Conservation (phyloP, 352 stramenopile genomes). For the Globisporangium viniferum region DNA sequence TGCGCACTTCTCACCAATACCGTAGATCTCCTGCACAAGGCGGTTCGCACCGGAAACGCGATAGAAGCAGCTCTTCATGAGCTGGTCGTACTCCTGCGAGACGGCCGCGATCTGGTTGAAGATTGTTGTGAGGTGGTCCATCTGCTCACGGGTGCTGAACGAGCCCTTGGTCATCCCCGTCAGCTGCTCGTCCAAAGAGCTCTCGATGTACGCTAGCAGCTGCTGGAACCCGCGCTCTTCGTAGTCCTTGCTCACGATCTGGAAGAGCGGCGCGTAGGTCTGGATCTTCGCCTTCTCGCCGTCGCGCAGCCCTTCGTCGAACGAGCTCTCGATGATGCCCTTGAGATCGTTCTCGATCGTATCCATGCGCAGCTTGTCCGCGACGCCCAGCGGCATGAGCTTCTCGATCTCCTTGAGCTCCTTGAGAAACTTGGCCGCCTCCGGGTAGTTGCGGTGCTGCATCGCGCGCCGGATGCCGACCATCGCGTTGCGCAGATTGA, state of each 20-base stretch:
- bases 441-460: constrained; percentile 64
- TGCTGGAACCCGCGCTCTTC: constrained; percentile 62
- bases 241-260: constrained; percentile 61
- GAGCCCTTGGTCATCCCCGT: constrained; percentile 31
- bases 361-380: constrained; percentile 80
- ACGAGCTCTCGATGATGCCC: constrained; percentile 64
- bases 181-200: constrained; percentile 33
- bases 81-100: constrained; percentile 52
- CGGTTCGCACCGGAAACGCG: constrained; percentile 47
- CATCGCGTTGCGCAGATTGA: constrained; percentile 79
- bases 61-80: constrained; percentile 55
- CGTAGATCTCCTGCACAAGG: constrained; percentile 56
- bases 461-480: constrained; percentile 70
- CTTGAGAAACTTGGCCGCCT: constrained; percentile 71
- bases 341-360: constrained; percentile 85
- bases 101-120: constrained; percentile 77
- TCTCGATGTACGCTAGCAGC: constrained; percentile 48
- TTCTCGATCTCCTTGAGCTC: constrained; percentile 74
- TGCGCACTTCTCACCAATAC: constrained; percentile 50
- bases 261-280: constrained; percentile 74
- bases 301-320: constrained; percentile 49
- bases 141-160: constrained; percentile 74
- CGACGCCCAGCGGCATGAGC: constrained; percentile 73
- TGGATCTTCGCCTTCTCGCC: constrained; percentile 47
- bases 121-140: constrained; percentile 66